A percentile compares a stretch with the other conserved stretches of the same genome.
phyloP scores from a whole-genome alignment of 2,329 filamentous ascomycete species.

The Ceratocystis alfenasii region DNA sequence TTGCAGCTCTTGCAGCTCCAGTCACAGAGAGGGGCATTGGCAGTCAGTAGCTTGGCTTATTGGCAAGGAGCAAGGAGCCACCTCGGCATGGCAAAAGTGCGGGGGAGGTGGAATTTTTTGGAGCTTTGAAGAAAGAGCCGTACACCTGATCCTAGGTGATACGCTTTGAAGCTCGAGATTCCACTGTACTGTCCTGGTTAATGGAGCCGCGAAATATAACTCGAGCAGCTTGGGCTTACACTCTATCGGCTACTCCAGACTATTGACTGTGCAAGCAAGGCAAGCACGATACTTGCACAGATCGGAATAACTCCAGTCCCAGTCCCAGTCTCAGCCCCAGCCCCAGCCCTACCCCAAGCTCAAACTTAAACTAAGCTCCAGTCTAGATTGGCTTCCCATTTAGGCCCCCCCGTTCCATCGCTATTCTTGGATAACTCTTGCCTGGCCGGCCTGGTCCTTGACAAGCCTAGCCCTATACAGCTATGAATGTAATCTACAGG shows the following conservation, averaged over 20 bases:
- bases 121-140: not conserved
- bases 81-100: constrained; percentile 3
- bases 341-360: not conserved
- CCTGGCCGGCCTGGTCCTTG: not conserved
- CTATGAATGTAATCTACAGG: not conserved
- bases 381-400: not conserved
- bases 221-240: no score
- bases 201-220: not conserved
- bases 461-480: not conserved
- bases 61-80: constrained; percentile 6
- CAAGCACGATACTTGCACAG: not conserved
- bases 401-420: not conserved
- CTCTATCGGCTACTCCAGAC: no score
- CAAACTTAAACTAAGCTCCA: not conserved
- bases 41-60: not conserved
- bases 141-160: not conserved
- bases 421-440: not conserved
- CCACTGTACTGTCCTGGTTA: not conserved
- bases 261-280: not conserved
- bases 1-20: constrained; percentile 6
- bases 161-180: not conserved
- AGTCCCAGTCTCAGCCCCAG: not conserved
- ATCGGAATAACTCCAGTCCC: not conserved
- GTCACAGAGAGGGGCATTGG: not conserved
- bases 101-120: constrained; percentile 5